Evolutionary conservation across 768 basidiomycete genomes (phyloP), one percentile per base, ranked within the genome.

Genomic region (Cystofilobasidium capitatum): DNA sequence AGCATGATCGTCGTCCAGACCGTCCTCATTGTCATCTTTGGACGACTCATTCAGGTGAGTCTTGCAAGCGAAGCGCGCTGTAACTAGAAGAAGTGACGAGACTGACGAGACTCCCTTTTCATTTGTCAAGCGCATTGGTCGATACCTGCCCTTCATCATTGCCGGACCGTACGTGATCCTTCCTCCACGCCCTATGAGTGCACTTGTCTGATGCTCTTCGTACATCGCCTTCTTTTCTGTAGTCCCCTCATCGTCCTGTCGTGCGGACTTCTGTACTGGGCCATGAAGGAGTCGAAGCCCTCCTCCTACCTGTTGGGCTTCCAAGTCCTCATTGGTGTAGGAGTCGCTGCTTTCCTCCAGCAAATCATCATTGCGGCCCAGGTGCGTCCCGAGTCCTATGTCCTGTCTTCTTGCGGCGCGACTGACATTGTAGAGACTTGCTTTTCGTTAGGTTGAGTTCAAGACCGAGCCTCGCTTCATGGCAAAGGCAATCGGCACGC

Each of bases 321-420:
- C 66, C 49, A 71, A 35, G 62, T 70, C 51, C 33, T 73, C 49
- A 67, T 66, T 22, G 74, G 74, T 14, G 51, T 73, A 0, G 74
- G 74, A 8, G 66, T 72, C 14, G 74, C 73, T 17, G 35, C 58
- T 12, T 66, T 72, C 29, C 55, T 74, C 16, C 67, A 69, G 58
- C 72, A 73, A 51, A 57, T 73, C 54, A 67, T 59, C 13, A 31
- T 67, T 45, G 65, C 65, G 24, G 58, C 45, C 7, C 63, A 64
- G 20, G 40, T 42, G 10, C 40, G 40, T n/a, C n/a, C 40, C 10
- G 40, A 10, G 40, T 42, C 20, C 40, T 42, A 20, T 42, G 10
- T 42, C 40, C 20, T 42, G 10, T 42, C 40, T 10, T 42, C 40
- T 42, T 42, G 10, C 10, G 40, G 10, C 40, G 68, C 70, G 20